Percentiles rank a stretch among this genome's conserved stretches.
These are phyloP conservation scores for Petunia hybrid DNA, from an alignment of 305 asterid species.

Conservation along the genomic window DNA sequence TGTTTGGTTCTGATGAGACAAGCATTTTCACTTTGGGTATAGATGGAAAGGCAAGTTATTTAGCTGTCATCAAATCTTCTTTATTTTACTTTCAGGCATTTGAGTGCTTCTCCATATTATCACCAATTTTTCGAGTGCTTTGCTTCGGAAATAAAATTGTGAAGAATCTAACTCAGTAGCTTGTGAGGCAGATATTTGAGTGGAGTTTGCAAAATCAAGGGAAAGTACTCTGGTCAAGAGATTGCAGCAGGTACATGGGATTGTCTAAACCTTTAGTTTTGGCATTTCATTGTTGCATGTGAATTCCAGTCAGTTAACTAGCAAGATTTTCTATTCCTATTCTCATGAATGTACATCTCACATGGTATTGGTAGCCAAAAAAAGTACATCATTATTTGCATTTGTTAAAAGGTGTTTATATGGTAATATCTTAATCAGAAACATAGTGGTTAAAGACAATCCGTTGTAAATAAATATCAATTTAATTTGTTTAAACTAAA, in stretches of 20 bases:
- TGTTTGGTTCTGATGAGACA: conserved; percentile 96
- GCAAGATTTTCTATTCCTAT: conserved; percentile 11
- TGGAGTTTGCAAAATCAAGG: conserved; percentile 99
- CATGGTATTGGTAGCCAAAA: background rate
- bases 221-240: conserved; percentile 84
- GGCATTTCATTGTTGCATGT: background rate
- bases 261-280: conserved; percentile 26
- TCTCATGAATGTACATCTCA: conserved; percentile 18
- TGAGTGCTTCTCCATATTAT: conserved; percentile 14
- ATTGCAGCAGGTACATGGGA: conserved; percentile 71
- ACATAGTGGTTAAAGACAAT: too few relatives aligned
- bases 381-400: background rate
- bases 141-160: background rate
- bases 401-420: background rate
- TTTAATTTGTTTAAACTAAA: too few relatives aligned
- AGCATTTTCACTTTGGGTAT: conserved; percentile 92
- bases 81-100: conserved; percentile 34
- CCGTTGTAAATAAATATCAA: too few relatives aligned
- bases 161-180: conserved; percentile 45
- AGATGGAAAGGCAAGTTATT: conserved; percentile 86
- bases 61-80: conserved; percentile 38
- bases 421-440: background rate
- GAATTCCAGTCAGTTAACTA: background rate
- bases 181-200: conserved; percentile 74
- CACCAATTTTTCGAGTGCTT: background rate